Base-by-base conservation (phyloP, 2,329 filamentous ascomycete genomes). In the Trichophaea hybrida region DNA sequence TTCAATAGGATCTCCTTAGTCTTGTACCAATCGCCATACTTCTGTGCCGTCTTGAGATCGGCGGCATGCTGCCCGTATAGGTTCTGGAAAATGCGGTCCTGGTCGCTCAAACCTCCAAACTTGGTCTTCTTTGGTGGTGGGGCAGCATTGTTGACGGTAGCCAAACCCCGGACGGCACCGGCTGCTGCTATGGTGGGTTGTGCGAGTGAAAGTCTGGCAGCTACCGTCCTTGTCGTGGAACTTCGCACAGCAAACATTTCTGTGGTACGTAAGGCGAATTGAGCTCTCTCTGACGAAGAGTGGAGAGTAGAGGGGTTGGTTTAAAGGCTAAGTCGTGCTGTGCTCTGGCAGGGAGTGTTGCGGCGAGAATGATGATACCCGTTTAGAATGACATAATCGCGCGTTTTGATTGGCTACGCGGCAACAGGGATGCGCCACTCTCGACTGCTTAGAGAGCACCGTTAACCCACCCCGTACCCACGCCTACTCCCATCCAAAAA, bases 41-140 rank as follows among this genome's bases (percentile, higher is more conserved):
- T 95, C 84, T 88, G 90, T 57, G 93, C 90, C 71, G 83, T 88
- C 78, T 93, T 91, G 69, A 98, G 76, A 73, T 96, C 90, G 64
- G 89, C 80, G 56, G 88, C 89, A 76, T 88, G 88, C 72, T 93
- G 88, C 70, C 88, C 84, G 77, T 98, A 98, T 61, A 98, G 80
- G 76, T 98, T 98, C 77, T 94, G 90, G 77, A 98, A 98, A 75
- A 98, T 98, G 70, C 93, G 84, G 76, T 98, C 93, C 77, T 97
- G 89, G 73, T 98, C 93, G 76, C 83, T 86, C 69, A 98, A 80
- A 60, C 88, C 89, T 70, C 93, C 89, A 74, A 94, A 86, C 67
- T 80, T 79, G 68, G 80, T 82, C 70, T 77, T 75, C 73, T 85
- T 84, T 55, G 79, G 78, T 73, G 70, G 79, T 72, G 84, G 78